phyloP scores from a whole-genome alignment of 1,139 yeast genomes.

The Suhomyces choctaworum region DNA sequence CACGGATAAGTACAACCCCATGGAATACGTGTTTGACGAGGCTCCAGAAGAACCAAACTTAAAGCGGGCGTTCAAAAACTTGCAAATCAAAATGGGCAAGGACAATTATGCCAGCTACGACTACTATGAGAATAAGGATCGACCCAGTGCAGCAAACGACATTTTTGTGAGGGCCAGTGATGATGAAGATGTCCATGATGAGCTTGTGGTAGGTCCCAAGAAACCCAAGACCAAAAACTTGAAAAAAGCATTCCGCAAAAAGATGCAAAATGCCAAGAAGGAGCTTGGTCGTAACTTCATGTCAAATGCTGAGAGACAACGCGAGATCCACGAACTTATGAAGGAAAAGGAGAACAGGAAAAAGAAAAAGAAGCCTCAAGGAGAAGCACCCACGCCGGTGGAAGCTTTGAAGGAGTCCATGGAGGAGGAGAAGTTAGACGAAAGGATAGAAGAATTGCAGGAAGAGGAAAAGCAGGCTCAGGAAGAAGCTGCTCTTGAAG shows the following conservation, averaged over 20 bases:
- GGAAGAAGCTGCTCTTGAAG: constrained; percentile 1
- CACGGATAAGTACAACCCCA: constrained; percentile 39
- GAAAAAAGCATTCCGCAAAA: constrained; percentile 27
- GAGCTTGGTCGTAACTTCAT: constrained; percentile 36
- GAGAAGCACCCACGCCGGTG: constrained; percentile 4
- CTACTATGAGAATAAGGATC: constrained; percentile 31
- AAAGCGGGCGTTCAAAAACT: constrained; percentile 29
- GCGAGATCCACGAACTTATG: constrained; percentile 19
- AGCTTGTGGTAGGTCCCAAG: constrained; percentile 13
- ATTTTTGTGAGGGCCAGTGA: constrained; percentile 9
- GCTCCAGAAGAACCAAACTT: constrained; percentile 25
- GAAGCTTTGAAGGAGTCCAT: constrained; percentile 3
- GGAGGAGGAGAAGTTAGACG: constrained; percentile 6
- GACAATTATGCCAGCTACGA: constrained; percentile 39
- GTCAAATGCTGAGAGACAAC: constrained; percentile 28
- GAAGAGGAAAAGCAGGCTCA: constrained; percentile 7
- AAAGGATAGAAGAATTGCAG: constrained; percentile 5
- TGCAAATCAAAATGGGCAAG: constrained; percentile 34
- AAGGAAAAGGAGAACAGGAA: constrained; percentile 15
- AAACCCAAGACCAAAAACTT: constrained; percentile 26
- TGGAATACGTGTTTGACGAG: constrained; percentile 42
- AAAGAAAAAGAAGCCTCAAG: constrained; percentile 7
- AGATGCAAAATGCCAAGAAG: constrained; percentile 29
- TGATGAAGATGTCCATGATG: constrained; percentile 13
- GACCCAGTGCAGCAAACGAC: constrained; percentile 11